Base-by-base conservation (phyloP, 2,329 filamentous ascomycete genomes). In the Clonostachys rosea region DNA sequence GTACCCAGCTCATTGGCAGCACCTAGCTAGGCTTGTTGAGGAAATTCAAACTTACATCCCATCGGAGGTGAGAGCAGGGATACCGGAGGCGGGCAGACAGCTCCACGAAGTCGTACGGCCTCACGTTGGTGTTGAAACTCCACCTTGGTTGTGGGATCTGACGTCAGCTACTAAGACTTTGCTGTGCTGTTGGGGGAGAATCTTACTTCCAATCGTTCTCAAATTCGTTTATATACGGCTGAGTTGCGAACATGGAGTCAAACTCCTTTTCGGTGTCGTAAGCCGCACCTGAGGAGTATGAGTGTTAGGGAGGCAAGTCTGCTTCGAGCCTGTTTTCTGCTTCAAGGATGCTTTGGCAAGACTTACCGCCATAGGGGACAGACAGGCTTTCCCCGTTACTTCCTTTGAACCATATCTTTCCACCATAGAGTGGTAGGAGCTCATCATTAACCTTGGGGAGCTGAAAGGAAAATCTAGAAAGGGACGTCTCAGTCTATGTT, bases 401-500 rank as follows among this genome's bases (percentile, higher is more conserved):
- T n/a, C 66, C 66, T 5, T 57, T 59, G 17, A 75, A 54, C 47
- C 65, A 60, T 18, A 75, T 57, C 51, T 73, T 73, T 17, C 72
- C 72, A 37, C 68, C 64, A 49, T 75, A 74, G 5, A 74, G 51
- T 1, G 70, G 71, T 40, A 75, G 53, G 40, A 58, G 56, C 20
- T 65, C 59, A 16, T 67, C 64, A 20, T 60, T 49, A 16, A 64
- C 50, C 4, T 59, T 49, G 2, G 64, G 64, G 10, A 58, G 52
- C 7, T 47, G 51, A 47, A 67, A 67, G 5, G 40, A 46, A 33
- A 66, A 54, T 34, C 64, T 67, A 36, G 4, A 30, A 2, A 42
- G 5, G 6, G 39, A 49, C 30, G 52, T 30, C 24, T 30, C 24
- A 30, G 24, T 30, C 24, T 9, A 10, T 30, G 45, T 41, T 14